A percentile compares a stretch with the other conserved stretches of the same genome.
Evolutionary conservation across 768 basidiomycete genomes (phyloP).

Genomic region (Tulasnella sp.): DNA sequence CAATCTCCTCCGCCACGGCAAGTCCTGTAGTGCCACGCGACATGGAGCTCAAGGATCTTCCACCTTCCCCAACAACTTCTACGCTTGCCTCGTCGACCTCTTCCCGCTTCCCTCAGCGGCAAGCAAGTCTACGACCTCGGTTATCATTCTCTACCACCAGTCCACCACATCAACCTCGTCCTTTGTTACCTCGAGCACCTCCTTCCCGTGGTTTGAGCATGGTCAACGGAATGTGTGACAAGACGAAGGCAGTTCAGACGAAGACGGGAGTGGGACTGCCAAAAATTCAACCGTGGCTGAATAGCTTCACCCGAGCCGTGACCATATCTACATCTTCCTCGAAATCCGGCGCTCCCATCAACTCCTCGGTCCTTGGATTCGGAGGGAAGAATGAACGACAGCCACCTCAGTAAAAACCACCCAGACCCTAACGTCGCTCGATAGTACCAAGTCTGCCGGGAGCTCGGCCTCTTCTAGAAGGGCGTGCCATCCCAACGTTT

Average conservation of each 20-base stretch:
- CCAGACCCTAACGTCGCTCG: not conserved
- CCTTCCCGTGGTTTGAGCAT: conserved; percentile 18
- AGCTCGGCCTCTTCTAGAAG: not conserved
- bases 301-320: not conserved
- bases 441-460: not conserved
- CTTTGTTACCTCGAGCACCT: not conserved
- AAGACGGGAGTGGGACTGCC: conserved; percentile 28
- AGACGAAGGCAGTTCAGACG: conserved; percentile 18
- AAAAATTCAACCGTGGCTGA: conserved; percentile 5
- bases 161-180: conserved; percentile 2
- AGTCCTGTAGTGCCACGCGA: not conserved
- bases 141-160: not conserved
- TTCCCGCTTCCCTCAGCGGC: not conserved
- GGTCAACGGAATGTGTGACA: conserved; percentile 11
- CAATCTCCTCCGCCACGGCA: not conserved
- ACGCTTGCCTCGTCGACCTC: not conserved
- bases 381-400: not conserved
- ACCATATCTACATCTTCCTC: conserved; percentile 1
- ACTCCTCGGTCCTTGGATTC: not conserved
- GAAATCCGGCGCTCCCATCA: not conserved
- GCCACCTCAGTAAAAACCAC: not conserved
- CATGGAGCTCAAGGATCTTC: not conserved
- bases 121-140: not conserved
- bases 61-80: conserved; percentile 1
- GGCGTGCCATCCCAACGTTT: too few species aligned